These are phyloP conservation scores for Myriosclerotinia curreyana DNA, from an alignment of 2,329 filamentous ascomycete species.

Conservation along the genomic window DNA sequence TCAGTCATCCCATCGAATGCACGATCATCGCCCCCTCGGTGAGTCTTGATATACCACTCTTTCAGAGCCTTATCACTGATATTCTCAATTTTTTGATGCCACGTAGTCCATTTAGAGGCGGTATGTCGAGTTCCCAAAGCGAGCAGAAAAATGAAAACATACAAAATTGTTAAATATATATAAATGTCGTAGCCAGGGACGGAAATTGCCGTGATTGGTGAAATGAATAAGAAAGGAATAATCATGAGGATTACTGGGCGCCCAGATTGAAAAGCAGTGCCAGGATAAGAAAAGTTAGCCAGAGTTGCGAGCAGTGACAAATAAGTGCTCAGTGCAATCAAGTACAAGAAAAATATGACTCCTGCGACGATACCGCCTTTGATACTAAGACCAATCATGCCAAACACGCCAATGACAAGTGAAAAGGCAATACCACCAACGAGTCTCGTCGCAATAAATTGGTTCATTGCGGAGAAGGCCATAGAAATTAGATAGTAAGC, in stretches of 20 bases:
- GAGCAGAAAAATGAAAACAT: slow-evolving; percentile 50
- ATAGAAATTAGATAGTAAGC: slow-evolving; percentile 59
- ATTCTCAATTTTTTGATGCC: slow-evolving; percentile 52
- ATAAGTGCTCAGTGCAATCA: slow-evolving; percentile 56
- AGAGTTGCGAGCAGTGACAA: slow-evolving; percentile 53
- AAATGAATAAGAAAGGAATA: slow-evolving; percentile 54
- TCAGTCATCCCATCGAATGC: slow-evolving; percentile 40
- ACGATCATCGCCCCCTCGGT: slow-evolving; percentile 13
- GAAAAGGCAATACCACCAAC: slow-evolving; percentile 48
- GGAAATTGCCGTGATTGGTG: slow-evolving; percentile 55
- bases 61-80: slow-evolving; percentile 48
- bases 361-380: slow-evolving; percentile 46
- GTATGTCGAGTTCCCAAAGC: slow-evolving; percentile 51
- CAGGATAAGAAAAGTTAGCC: slow-evolving; percentile 50
- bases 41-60: slow-evolving; percentile 41
- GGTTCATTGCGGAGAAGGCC: slow-evolving; percentile 47
- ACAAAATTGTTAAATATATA: slow-evolving; percentile 55
- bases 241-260: slow-evolving; percentile 52
- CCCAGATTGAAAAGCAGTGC: slow-evolving; percentile 48
- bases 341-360: slow-evolving; percentile 58
- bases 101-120: slow-evolving; percentile 57
- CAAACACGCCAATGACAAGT: slow-evolving; percentile 42
- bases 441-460: slow-evolving; percentile 44
- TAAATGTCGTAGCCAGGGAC: slow-evolving; percentile 49
- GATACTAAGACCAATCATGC: slow-evolving; percentile 49